Evolutionary conservation across 306 rosid genomes (phyloP), one percentile per base, ranked within the genome.

Genomic region (Cicer chorassanicum): DNA sequence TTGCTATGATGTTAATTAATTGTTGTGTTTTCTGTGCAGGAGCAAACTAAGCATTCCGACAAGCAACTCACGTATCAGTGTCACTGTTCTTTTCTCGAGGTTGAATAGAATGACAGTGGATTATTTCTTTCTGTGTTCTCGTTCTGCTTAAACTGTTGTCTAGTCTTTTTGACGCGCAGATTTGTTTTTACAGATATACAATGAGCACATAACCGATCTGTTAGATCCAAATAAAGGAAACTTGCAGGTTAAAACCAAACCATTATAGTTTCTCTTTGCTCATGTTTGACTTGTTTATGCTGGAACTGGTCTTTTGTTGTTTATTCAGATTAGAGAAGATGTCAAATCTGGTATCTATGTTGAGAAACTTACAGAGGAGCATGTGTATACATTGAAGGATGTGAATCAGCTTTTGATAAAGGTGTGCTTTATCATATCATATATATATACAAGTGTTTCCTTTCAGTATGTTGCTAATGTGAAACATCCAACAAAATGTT

Each of bases 271-370:
- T 59, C 29, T 43, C 14, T 7, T 50, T 2, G 1, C 48, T 63
- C 64, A 51, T 63, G 44, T 63, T 64, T 74, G 16, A 45, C 62
- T 53, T 50, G 19, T 15, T 74, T 65, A 49, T 67, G 19, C 41
- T 42, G 14, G 74, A 57, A 76, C 10, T 48, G 60, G 11, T 65
- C 40, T 45, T 38, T 18, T 41, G 21, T 70, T 61, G 39, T 77
- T 76, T 82, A 65, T 51, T 68, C 88, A 93, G 98, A 84, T 93
- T 56, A 86, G 98, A 78, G 98, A 93, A 90, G 98, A 86, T 82
- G 98, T 90, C 78, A 93, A 89, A 85, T 86, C 97, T 79, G 98
- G 98, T 56, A 90, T 91, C 42, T 93, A 93, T 86, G 97, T 93
- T 69, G 98, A 93, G 74, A 93, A 89, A 76, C 93, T 93, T 51